A percentile compares a stretch with the other conserved stretches of the same genome.
phyloP scores from a whole-genome alignment of 2,329 filamentous ascomycete genomes.

The Xenosphaeropsis pyriputrescens region DNA sequence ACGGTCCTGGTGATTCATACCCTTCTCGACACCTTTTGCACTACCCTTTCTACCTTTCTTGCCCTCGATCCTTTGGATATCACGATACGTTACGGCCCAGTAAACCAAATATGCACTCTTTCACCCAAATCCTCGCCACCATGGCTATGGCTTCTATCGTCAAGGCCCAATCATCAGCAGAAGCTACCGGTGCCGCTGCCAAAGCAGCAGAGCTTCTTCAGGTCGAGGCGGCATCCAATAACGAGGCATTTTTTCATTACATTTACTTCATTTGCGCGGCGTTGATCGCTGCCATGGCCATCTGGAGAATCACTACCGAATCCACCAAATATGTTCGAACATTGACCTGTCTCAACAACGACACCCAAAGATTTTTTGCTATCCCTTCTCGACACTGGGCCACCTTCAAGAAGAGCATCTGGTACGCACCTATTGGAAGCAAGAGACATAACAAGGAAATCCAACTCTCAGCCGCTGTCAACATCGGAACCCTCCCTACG shows the following conservation, averaged over 20 bases:
- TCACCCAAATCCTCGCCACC: conserved; percentile 7
- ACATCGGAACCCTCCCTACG: conserved; percentile 67
- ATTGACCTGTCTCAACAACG: conserved; percentile 63
- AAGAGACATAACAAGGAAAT: conserved; percentile 68
- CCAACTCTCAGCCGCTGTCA: conserved; percentile 50
- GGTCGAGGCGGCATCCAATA: conserved; percentile 16
- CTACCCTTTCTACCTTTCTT: background rate
- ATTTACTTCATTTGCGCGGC: conserved; percentile 48
- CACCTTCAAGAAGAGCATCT: conserved; percentile 51
- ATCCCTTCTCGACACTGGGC: conserved; percentile 35
- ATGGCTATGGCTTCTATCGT: conserved; percentile 9
- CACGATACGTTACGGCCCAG: too few relatives aligned
- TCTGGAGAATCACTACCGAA: conserved; percentile 50
- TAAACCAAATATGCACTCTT: conserved; percentile 9
- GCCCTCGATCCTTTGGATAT: too few relatives aligned
- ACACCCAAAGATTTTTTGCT: conserved; percentile 67
- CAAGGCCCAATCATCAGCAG: conserved; percentile 4
- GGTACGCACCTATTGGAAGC: conserved; percentile 56
- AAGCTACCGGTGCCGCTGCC: conserved; percentile 3
- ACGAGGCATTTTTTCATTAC: conserved; percentile 43
- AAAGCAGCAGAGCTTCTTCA: conserved; percentile 4
- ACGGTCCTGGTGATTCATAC: too few relatives aligned
- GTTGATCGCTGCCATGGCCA: conserved; percentile 44
- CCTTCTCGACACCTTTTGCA: too few relatives aligned
- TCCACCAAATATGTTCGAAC: conserved; percentile 56